Evolutionary conservation across 228 moss, liverwort and hornwort species (phyloP), one percentile per base, ranked within the genome.

Genomic region (Sphagnum magellanicum): DNA sequence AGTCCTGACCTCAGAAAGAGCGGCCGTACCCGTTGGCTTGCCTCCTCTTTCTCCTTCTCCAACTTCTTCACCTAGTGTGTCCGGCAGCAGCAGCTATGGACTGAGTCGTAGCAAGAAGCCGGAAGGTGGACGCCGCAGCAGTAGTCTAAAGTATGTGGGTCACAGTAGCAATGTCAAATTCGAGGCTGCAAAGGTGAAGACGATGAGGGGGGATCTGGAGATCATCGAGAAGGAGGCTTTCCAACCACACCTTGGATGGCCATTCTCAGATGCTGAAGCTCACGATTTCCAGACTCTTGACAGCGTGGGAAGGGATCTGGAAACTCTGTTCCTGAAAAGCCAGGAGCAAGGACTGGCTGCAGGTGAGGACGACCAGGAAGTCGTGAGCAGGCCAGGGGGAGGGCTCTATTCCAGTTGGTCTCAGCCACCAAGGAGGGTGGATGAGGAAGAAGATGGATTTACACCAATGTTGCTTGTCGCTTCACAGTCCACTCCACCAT

Each of bases 401-500:
- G 50, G 68, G 62, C 48, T 71, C 73, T 51, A 71, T 68, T 53
- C 53, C 32, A 13, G 66, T 66, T 17, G 64, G 77, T 16, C 59
- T 8, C 8, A 70, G 50, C 46, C 55, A 53, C 46, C 72, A 51
- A 12, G 50, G 48, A 10, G 67, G 68, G 8, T 70, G 70, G 55
- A 55, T 52, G 66, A 70, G 50, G 73, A 59, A 50, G 70, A 80
- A 11, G 73, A 82, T 61, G 82, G 79, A 75, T 82, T 84, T 70
- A 64, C 72, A 5, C 72, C 79, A 17, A 80, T 79, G 59, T 71
- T 84, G 47, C 76, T 73, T 63, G 75, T 76, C 15, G 87, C 87
- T 49, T 84, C 81, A 74, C 83, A 83, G 72, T 78, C 81, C 17
- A 77, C 87, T 11, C 90, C 90, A 60, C 94, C 98, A 14, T 81